phyloP scores from a whole-genome alignment of 805 yeast species.

The Candida mattraensis region DNA sequence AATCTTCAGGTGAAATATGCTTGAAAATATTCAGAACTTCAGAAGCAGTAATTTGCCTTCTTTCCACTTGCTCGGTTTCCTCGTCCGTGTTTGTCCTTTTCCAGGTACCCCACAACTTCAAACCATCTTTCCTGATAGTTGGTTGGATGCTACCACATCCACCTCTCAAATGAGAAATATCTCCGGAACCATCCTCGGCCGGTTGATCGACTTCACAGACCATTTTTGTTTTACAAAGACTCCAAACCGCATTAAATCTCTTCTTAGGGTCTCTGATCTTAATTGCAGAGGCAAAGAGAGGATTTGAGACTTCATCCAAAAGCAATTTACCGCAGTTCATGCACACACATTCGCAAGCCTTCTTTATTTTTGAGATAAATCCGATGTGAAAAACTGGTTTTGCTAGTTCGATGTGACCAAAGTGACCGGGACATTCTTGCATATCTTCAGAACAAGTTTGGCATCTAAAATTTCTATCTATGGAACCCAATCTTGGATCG shows the following conservation, averaged over 20 bases:
- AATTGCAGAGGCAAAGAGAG: conserved; percentile 82
- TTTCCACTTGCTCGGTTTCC: conserved; percentile 88
- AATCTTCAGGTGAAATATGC: conserved; percentile 85
- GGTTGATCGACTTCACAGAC: conserved; percentile 91
- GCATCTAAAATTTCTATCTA: conserved; percentile 95
- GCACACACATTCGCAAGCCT: conserved; percentile 94
- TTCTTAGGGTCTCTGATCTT: conserved; percentile 91
- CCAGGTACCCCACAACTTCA: conserved; percentile 98
- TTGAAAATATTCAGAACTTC: conserved; percentile 90
- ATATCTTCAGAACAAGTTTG: conserved; percentile 99
- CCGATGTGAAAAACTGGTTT: conserved; percentile 99
- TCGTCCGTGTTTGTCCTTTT: conserved; percentile 76
- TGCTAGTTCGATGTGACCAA: conserved; percentile 97
- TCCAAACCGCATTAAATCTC: conserved; percentile 97
- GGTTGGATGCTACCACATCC: conserved; percentile 99
- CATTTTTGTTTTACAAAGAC: conserved; percentile 85
- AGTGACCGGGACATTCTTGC: conserved; percentile 99
- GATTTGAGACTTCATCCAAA: conserved; percentile 74
- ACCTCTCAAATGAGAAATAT: conserved; percentile 58
- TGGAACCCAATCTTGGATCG: conserved; percentile 96
- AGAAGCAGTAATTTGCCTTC: conserved; percentile 80
- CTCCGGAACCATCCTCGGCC: conserved; percentile 50
- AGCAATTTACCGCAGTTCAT: conserved; percentile 97
- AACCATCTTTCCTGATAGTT: conserved; percentile 90
- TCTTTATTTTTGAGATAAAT: conserved; percentile 88